Evolutionary conservation across 2,329 filamentous ascomycete species (phyloP).

Genomic region (Colletotrichum sp.): DNA sequence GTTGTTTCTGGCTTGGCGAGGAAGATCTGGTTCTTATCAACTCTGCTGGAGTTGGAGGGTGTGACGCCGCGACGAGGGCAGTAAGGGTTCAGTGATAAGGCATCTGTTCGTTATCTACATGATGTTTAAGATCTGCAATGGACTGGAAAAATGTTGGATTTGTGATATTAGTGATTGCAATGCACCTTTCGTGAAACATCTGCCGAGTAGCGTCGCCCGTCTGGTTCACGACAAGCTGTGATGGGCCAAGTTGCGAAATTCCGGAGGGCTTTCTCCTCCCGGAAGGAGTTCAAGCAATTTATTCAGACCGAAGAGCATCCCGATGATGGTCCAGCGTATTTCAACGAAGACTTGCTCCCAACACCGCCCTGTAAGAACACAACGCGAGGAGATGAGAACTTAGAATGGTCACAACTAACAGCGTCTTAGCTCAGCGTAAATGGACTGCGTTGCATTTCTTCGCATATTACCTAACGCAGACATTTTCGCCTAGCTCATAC

Average conservation of each 20-base stretch:
- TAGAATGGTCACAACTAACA: background rate
- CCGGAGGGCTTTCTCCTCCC: constrained; percentile 16
- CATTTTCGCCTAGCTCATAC: constrained; percentile 36
- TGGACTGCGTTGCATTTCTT: constrained; percentile 33
- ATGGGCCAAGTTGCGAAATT: background rate
- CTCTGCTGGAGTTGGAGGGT: background rate
- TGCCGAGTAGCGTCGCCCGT: background rate
- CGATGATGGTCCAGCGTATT: constrained; percentile 19
- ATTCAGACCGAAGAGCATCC: constrained; percentile 16
- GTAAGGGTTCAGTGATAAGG: background rate
- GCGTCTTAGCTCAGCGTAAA: constrained; percentile 15
- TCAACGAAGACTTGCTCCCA: constrained; percentile 28
- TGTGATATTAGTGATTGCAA: background rate
- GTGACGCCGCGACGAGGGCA: background rate
- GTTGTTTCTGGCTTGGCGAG: background rate
- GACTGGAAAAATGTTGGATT: background rate
- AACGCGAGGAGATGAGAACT: rapidly evolving
- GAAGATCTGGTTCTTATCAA: background rate
- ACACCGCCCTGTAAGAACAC: constrained; percentile 16
- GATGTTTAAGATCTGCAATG: background rate
- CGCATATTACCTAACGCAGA: constrained; percentile 34
- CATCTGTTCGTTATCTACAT: background rate
- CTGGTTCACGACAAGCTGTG: background rate
- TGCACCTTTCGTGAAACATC: background rate
- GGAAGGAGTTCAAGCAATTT: constrained; percentile 14